A percentile compares a stretch with the other conserved stretches of the same genome.
phyloP scores from a whole-genome alignment of 1,139 yeast species.

The Yamadazyma atlantica region DNA sequence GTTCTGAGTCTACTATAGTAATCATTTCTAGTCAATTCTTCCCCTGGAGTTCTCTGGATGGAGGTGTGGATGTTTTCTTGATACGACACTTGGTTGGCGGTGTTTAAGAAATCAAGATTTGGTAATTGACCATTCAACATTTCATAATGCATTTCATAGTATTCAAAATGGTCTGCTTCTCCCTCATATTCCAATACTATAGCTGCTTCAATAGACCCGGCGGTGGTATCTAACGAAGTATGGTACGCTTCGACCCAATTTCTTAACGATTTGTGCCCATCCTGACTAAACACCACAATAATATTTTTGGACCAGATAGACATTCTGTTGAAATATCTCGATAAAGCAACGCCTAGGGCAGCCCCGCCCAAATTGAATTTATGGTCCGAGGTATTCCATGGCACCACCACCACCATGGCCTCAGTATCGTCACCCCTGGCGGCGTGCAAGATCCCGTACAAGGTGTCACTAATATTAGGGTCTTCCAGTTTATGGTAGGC shows the following conservation, averaged over 20 bases:
- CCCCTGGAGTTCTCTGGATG: constrained; percentile 57
- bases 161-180: constrained; percentile 64
- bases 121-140: constrained; percentile 97
- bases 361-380: constrained; percentile 78
- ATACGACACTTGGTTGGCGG: constrained; percentile 67
- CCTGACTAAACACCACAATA: constrained; percentile 78
- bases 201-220: constrained; percentile 96
- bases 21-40: constrained; percentile 44
- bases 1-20: constrained; percentile 60
- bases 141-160: constrained; percentile 73
- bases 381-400: constrained; percentile 68
- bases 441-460: constrained; percentile 86
- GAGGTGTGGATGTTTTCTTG: constrained; percentile 75
- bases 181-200: constrained; percentile 79
- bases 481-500: constrained; percentile 40
- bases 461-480: constrained; percentile 48
- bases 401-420: constrained; percentile 87
- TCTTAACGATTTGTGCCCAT: constrained; percentile 67
- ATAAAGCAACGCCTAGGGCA: constrained; percentile 68
- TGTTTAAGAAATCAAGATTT: constrained; percentile 82
- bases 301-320: constrained; percentile 96
- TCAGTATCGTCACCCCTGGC: constrained; percentile 97
- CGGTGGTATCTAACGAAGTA: constrained; percentile 78
- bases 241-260: constrained; percentile 96
- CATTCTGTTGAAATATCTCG: constrained; percentile 79